Evolutionary conservation across 106 monocot genomes (phyloP).

Genomic region (Agapanthus africanus): DNA sequence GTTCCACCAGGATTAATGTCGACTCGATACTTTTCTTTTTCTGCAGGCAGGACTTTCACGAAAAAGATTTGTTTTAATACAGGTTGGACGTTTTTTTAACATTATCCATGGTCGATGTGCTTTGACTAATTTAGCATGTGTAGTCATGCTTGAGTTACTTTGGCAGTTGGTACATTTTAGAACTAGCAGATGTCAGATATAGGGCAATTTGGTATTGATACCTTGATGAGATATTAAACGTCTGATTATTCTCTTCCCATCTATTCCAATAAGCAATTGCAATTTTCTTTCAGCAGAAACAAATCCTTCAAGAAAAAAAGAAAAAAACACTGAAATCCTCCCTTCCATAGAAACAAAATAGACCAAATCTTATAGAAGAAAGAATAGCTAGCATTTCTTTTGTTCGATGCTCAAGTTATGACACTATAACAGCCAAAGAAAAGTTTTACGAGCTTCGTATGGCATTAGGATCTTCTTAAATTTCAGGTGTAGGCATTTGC

Average conservation of each 20-base stretch:
- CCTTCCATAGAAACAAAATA: not conserved
- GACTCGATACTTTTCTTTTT: conserved; percentile 6
- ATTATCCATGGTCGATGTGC: not conserved
- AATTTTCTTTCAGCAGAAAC: not conserved
- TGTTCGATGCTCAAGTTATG: not conserved
- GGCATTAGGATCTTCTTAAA: not conserved
- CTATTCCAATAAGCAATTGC: too few relatives aligned
- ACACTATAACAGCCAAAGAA: not conserved
- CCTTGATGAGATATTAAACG: not conserved
- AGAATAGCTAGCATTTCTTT: not conserved
- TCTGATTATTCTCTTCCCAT: not conserved
- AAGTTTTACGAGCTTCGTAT: not conserved
- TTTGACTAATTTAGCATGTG: not conserved
- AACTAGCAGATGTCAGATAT: not conserved
- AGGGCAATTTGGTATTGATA: not conserved
- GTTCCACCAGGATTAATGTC: not conserved
- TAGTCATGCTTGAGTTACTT: not conserved
- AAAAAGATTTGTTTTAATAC: conserved; percentile 90
- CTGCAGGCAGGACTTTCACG: conserved; percentile 90
- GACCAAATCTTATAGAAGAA: not conserved
- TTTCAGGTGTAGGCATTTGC: not conserved
- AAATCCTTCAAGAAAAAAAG: not conserved
- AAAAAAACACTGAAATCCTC: not conserved
- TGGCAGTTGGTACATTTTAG: not conserved
- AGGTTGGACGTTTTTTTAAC: conserved; percentile 39